A percentile compares a stretch with the other conserved stretches of the same genome.
phyloP scores from a whole-genome alignment of 2,329 filamentous ascomycete species.

The Aspergillus flavus region DNA sequence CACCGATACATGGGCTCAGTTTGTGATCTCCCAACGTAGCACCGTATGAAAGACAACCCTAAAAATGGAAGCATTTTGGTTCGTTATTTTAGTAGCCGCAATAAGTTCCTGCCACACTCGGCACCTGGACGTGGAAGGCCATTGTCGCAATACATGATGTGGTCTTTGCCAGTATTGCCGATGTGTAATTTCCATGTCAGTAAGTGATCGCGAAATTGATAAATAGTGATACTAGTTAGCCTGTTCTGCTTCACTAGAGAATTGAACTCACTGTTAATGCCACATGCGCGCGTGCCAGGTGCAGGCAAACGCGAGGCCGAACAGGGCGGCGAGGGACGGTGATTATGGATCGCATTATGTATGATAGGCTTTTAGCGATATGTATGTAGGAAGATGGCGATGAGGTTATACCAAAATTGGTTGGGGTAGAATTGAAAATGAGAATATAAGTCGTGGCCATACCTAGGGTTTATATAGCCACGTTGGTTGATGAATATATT shows the following conservation, averaged over 20 bases:
- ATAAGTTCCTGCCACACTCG: not conserved
- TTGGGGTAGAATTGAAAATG: too few species aligned
- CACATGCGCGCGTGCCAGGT: not conserved
- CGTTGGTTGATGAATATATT: too few species aligned
- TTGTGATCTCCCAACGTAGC: not conserved
- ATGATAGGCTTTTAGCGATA: not conserved
- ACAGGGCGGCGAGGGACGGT: not conserved
- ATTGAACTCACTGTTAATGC: not conserved
- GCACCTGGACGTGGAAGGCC: not conserved
- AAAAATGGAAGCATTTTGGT: not conserved
- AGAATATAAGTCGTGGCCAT: too few species aligned
- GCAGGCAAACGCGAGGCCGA: not conserved
- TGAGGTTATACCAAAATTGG: too few species aligned
- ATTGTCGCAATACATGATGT: not conserved
- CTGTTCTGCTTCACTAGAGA: too few species aligned
- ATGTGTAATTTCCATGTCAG: not conserved
- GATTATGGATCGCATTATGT: not conserved
- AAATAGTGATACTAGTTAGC: too few species aligned
- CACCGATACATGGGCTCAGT: not conserved
- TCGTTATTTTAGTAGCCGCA: not conserved
- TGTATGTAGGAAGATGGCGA: too few species aligned
- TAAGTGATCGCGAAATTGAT: accelerated
- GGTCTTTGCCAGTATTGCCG: not conserved
- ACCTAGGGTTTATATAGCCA: too few species aligned
- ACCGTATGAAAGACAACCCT: not conserved